Evolutionary conservation across 345 rosid genomes (phyloP).

Genomic region (Orychophragmus violaceus): DNA sequence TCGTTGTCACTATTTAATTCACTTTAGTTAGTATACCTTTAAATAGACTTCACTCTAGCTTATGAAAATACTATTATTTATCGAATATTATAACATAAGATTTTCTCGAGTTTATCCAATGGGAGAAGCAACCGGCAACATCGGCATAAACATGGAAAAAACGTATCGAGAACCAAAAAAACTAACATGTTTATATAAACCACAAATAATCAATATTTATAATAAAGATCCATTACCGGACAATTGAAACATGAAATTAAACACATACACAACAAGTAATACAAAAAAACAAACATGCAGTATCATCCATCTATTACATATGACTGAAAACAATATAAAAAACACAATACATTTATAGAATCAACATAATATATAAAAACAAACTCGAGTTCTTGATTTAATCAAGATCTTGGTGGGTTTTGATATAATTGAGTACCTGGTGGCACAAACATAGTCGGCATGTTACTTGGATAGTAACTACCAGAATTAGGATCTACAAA

Average conservation of each 20-base stretch:
- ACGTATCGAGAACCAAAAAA: constrained; percentile 25
- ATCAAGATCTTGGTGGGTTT: constrained; percentile 33
- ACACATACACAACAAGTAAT: constrained; percentile 5
- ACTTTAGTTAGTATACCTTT: constrained; percentile 1
- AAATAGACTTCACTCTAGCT: constrained; percentile 21
- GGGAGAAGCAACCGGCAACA: constrained; percentile 31
- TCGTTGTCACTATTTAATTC: constrained; percentile 20
- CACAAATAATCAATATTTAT: not conserved
- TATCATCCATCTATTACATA: constrained; percentile 15
- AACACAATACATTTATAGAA: constrained; percentile 7
- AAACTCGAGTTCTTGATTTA: constrained; percentile 10
- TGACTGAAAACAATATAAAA: not conserved
- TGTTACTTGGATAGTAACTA: constrained; percentile 26
- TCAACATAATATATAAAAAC: not conserved
- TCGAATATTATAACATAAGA: constrained; percentile 17
- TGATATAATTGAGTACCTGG: constrained; percentile 33
- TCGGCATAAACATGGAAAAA: constrained; percentile 21
- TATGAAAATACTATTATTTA: constrained; percentile 1
- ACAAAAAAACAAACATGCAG: constrained; percentile 8
- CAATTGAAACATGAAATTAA: not conserved
- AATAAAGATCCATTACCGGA: constrained; percentile 11
- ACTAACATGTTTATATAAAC: not conserved
- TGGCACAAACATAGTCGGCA: constrained; percentile 27
- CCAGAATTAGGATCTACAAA: constrained; percentile 29
- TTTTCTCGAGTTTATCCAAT: constrained; percentile 27